Conservation (phyloP, 352 stramenopile species). For the Phytophthora capsici region DNA sequence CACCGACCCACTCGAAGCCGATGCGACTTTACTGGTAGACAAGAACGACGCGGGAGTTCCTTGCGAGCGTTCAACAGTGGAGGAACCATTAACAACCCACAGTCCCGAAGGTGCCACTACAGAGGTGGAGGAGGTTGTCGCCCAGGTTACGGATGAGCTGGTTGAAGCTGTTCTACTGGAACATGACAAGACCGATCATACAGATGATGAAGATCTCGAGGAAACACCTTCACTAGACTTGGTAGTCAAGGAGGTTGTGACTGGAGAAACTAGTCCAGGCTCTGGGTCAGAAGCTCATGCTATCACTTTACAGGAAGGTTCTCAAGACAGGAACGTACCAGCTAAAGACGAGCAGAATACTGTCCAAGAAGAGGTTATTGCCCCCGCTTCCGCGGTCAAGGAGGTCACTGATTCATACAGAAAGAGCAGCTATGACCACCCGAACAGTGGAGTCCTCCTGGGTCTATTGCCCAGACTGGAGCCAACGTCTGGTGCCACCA, state of each 20-base stretch:
- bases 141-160: constrained; percentile 17
- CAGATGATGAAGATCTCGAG: neutral
- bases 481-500: constrained; percentile 4
- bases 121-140: constrained; percentile 5
- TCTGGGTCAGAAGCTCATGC: neutral
- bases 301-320: neutral
- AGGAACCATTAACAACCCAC: neutral
- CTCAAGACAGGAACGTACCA: neutral
- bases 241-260: neutral
- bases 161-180: constrained; percentile 15
- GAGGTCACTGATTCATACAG: neutral
- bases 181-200: neutral
- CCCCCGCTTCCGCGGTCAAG: neutral
- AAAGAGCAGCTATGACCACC: constrained; percentile 10
- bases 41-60: neutral
- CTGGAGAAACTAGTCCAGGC: neutral
- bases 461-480: constrained; percentile 4
- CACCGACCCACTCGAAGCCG: neutral
- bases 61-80: neutral
- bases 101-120: neutral
- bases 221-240: constrained; percentile 1
- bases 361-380: neutral
- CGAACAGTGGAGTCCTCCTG: neutral
- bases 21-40: neutral
- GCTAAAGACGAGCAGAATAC: neutral